phyloP scores from a whole-genome alignment of 2,329 filamentous ascomycete genomes.

The Trichoderma citrinoviride region DNA sequence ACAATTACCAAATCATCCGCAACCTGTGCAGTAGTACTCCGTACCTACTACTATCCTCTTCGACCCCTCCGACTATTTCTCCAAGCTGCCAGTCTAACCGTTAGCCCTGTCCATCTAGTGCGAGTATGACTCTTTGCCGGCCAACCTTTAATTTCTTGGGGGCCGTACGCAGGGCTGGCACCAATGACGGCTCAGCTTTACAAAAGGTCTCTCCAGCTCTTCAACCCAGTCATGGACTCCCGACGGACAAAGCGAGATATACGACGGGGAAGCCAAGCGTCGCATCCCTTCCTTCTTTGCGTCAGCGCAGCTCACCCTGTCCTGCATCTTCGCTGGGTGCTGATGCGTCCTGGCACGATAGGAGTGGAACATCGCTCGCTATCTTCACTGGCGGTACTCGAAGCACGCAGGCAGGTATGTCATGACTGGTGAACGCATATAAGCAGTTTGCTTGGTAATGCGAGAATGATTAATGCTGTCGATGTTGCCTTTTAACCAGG shows the following conservation, averaged over 20 bases:
- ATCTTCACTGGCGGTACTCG: neutral
- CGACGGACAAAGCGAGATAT: conserved; percentile 11
- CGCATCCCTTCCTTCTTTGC: neutral
- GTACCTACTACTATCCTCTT: too few relatives aligned
- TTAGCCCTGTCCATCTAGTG: neutral
- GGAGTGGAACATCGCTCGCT: neutral
- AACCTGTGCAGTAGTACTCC: too few relatives aligned
- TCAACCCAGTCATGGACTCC: neutral
- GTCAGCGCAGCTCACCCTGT: neutral
- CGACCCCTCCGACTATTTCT: neutral
- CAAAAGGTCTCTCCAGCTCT: conserved; percentile 9
- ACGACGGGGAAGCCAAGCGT: conserved; percentile 2
- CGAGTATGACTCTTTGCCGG: conserved; percentile 12
- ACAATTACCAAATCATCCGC: neutral
- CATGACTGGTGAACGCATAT: neutral
- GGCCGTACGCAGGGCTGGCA: neutral
- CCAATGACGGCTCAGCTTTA: conserved; percentile 3
- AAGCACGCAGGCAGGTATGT: neutral
- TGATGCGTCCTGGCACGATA: neutral
- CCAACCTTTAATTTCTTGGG: conserved; percentile 6
- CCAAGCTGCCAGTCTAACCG: neutral
- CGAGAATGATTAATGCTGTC: neutral
- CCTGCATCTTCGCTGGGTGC: neutral
- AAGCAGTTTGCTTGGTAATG: neutral
- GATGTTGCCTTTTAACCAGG: neutral